Evolutionary conservation across 2,329 filamentous ascomycete species (phyloP).

Genomic region (Diaporthe sp.): DNA sequence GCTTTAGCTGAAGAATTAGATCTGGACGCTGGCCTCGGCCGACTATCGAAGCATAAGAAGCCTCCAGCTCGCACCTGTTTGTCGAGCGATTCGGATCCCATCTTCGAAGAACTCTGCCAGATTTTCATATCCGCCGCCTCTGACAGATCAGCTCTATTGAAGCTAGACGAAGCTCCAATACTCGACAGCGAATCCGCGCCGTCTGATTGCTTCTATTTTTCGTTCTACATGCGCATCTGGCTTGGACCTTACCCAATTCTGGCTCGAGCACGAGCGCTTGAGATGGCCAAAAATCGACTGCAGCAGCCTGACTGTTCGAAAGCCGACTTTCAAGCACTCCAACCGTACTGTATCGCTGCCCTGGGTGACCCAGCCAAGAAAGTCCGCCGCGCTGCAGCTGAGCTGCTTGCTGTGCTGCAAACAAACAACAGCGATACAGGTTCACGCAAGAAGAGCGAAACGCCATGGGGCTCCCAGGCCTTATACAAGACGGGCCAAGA

Average conservation of each 20-base stretch:
- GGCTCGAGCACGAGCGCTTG: conserved; percentile 77
- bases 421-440: conserved; percentile 46
- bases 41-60: conserved; percentile 49
- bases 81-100: conserved; percentile 59
- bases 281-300: conserved; percentile 70
- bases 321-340: conserved; percentile 79
- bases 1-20: conserved; percentile 50
- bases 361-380: conserved; percentile 81
- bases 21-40: conserved; percentile 54
- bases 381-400: conserved; percentile 81
- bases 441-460: conserved; percentile 53
- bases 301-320: conserved; percentile 61
- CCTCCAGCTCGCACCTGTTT: conserved; percentile 62
- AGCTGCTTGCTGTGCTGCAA: conserved; percentile 69
- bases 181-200: conserved; percentile 67
- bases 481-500: conserved; percentile 73
- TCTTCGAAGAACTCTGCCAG: conserved; percentile 71
- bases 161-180: conserved; percentile 67
- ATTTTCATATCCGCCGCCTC: conserved; percentile 68
- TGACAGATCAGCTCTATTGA: conserved; percentile 56
- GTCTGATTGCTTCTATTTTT: conserved; percentile 76
- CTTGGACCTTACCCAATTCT: conserved; percentile 77
- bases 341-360: conserved; percentile 85
- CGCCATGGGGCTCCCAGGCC: conserved; percentile 70
- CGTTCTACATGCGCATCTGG: conserved; percentile 83